phyloP scores from a whole-genome alignment of 73 alveolate species.

The Paramecium bursaria region DNA sequence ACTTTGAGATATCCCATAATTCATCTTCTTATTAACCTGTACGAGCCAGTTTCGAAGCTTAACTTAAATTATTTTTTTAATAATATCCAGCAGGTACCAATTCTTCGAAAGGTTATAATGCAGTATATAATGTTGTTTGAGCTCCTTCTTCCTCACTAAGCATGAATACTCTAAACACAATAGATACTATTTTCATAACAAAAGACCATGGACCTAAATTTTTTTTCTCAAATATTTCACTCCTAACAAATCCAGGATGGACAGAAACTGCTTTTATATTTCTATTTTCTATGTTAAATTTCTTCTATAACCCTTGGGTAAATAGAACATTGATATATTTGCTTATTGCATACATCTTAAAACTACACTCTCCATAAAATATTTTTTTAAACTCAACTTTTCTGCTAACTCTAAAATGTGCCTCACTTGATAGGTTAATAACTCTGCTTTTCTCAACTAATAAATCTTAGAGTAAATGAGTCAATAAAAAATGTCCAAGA shows the following conservation, averaged over 20 bases:
- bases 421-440: constrained; percentile 14
- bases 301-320: constrained; percentile 47
- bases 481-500: constrained; percentile 56
- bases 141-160: not conserved
- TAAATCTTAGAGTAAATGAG: constrained; percentile 18
- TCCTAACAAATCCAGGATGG: constrained; percentile 70
- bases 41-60: not conserved
- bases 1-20: too few relatives aligned
- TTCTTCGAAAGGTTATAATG: not conserved
- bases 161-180: not conserved
- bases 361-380: too few relatives aligned
- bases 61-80: constrained; percentile 18
- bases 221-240: constrained; percentile 4
- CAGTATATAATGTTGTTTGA: not conserved
- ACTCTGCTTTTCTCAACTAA: constrained; percentile 36
- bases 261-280: constrained; percentile 46
- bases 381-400: too few relatives aligned
- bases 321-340: constrained; percentile 52
- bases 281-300: constrained; percentile 34
- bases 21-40: not conserved
- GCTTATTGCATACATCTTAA: constrained; percentile 49
- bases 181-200: not conserved
- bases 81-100: constrained; percentile 49
- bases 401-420: too few relatives aligned
- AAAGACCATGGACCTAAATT: not conserved